These are phyloP conservation scores for Candida cerambycidarum DNA, from an alignment of 805 yeast genomes.

Conservation along the genomic window DNA sequence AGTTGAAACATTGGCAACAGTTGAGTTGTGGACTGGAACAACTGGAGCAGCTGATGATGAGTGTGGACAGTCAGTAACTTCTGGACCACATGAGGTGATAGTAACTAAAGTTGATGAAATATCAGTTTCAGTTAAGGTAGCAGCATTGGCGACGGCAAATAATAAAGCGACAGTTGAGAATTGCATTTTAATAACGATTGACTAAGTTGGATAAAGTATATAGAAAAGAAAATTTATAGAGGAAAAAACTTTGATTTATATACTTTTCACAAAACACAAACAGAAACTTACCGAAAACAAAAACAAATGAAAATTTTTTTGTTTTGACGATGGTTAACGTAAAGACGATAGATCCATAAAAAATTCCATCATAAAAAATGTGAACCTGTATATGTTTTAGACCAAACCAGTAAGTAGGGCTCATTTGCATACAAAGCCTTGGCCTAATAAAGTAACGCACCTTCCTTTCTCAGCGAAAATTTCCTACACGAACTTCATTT, in stretches of 20 bases:
- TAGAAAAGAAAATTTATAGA: neutral
- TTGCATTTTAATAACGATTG: slow-evolving; percentile 30
- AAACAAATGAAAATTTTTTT: neutral
- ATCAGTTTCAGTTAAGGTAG: slow-evolving; percentile 31
- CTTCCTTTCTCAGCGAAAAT: neutral
- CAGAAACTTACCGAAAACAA: neutral
- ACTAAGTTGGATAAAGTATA: slow-evolving; percentile 6
- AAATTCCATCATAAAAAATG: neutral
- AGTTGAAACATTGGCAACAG: slow-evolving; percentile 20
- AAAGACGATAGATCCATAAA: neutral
- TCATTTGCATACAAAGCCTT: neutral
- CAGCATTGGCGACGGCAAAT: slow-evolving; percentile 24
- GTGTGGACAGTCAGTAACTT: slow-evolving; percentile 46
- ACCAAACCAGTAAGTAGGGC: slow-evolving; percentile 2
- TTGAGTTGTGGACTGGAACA: slow-evolving; percentile 22
- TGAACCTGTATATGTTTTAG: slow-evolving; percentile 1
- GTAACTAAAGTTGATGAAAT: slow-evolving; percentile 38
- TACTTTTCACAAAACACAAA: slow-evolving; percentile 5
- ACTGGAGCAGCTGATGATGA: neutral
- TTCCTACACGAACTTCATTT: neutral
- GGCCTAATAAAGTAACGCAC: neutral
- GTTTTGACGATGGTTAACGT: neutral
- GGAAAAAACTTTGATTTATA: slow-evolving; percentile 2
- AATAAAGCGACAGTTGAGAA: slow-evolving; percentile 24
- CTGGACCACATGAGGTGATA: slow-evolving; percentile 40